These are phyloP conservation scores for Penicillium sp. DNA, from an alignment of 2,329 filamentous ascomycete genomes.

Conservation along the genomic window DNA sequence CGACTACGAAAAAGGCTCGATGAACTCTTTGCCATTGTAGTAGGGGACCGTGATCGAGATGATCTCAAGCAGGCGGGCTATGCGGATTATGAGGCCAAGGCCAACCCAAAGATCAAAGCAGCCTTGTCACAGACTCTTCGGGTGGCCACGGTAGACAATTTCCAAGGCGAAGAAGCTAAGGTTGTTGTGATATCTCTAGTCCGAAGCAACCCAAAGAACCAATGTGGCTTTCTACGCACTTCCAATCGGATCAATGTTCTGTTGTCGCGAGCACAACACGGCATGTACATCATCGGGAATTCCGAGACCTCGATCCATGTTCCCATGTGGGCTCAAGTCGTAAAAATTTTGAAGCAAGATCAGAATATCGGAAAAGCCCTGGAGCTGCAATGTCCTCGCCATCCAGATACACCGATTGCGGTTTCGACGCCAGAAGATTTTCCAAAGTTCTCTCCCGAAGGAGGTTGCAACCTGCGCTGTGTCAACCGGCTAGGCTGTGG, in stretches of 20 bases:
- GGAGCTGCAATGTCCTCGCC: conserved; percentile 61
- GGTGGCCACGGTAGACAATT: conserved; percentile 70
- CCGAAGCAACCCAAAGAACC: conserved; percentile 61
- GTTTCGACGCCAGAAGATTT: conserved; percentile 61
- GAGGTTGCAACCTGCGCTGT: conserved; percentile 59
- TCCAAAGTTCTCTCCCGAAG: conserved; percentile 56
- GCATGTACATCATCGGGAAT: conserved; percentile 72
- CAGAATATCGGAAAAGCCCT: conserved; percentile 54
- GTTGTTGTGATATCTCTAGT: conserved; percentile 70
- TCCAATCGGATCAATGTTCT: conserved; percentile 70
- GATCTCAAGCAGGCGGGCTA: conserved; percentile 49
- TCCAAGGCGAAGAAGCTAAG: conserved; percentile 74
- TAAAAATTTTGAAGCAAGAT: conserved; percentile 50
- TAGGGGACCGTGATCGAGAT: conserved; percentile 63
- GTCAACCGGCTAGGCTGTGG: conserved; percentile 46
- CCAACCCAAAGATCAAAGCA: conserved; percentile 34
- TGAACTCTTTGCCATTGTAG: conserved; percentile 57
- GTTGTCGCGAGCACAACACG: conserved; percentile 65
- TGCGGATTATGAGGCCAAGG: conserved; percentile 27
- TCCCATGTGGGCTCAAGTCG: conserved; percentile 63
- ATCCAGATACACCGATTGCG: conserved; percentile 53
- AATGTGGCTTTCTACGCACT: conserved; percentile 65
- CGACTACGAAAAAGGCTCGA: conserved; percentile 44
- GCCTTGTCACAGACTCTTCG: conserved; percentile 52
- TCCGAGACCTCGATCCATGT: conserved; percentile 57